phyloP scores from a whole-genome alignment of 2,329 filamentous ascomycete species.

The Calonectria hongkongensis region DNA sequence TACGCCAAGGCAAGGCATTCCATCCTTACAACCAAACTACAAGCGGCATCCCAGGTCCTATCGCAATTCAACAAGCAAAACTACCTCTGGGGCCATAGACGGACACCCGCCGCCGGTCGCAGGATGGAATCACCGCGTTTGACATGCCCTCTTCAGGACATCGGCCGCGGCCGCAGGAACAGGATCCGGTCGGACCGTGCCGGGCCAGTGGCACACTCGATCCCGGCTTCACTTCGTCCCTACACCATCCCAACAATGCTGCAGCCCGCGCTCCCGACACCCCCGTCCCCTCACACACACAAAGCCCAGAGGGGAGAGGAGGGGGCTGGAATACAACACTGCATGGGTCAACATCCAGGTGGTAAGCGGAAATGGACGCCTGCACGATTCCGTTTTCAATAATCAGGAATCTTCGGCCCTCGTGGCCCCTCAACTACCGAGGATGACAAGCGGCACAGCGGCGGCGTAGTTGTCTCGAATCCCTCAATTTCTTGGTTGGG shows the following conservation, averaged over 20 bases:
- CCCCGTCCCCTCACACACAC: slow-evolving; percentile 22
- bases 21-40: background rate
- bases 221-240: slow-evolving; percentile 35
- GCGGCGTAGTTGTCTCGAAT: background rate
- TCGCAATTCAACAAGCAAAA: background rate
- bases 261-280: slow-evolving; percentile 4
- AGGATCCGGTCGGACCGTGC: slow-evolving; percentile 30
- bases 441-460: slow-evolving; percentile 29
- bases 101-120: background rate
- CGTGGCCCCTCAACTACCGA: slow-evolving; percentile 21
- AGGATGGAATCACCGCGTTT: background rate
- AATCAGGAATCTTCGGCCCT: slow-evolving; percentile 2
- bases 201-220: slow-evolving; percentile 8
- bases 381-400: slow-evolving; percentile 26
- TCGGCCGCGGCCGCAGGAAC: slow-evolving; percentile 7
- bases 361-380: slow-evolving; percentile 22
- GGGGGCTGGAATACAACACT: background rate
- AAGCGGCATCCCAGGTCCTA: background rate
- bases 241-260: slow-evolving; percentile 10
- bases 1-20: background rate
- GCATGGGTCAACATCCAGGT: slow-evolving; percentile 9
- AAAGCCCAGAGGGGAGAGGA: background rate
- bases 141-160: background rate
- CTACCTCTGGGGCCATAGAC: background rate
- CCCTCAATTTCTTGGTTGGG: background rate